phyloP scores from a whole-genome alignment of 495 filamentous ascomycete species.

The Penicillium daleae region DNA sequence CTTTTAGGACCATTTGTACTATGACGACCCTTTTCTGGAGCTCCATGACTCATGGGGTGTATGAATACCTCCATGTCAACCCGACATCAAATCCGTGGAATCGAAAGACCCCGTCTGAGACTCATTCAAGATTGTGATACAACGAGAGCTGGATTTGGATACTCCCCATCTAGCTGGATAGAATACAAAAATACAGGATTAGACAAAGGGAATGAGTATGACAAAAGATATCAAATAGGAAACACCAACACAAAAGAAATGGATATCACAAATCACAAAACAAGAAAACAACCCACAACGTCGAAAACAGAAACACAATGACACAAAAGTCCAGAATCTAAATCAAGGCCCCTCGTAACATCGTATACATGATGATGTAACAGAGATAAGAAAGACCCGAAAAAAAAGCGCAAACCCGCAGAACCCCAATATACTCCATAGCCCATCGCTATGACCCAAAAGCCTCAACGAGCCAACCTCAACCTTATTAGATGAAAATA shows the following conservation, averaged over 20 bases:
- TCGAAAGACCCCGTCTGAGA: too few relatives aligned
- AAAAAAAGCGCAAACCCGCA: background rate
- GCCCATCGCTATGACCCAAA: background rate
- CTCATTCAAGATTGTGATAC: too few relatives aligned
- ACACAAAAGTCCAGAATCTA: background rate
- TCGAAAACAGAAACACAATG: background rate
- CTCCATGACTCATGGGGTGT: too few relatives aligned
- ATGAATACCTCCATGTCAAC: too few relatives aligned
- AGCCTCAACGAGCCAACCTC: too few relatives aligned
- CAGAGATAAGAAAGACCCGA: background rate
- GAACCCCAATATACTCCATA: background rate
- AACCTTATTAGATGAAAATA: too few relatives aligned
- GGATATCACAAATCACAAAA: background rate
- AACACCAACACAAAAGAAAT: slow-evolving; percentile 1
- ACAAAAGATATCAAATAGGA: background rate
- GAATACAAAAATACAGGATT: slow-evolving; percentile 16
- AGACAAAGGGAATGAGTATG: too few relatives aligned
- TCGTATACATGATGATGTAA: slow-evolving; percentile 2
- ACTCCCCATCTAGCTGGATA: background rate
- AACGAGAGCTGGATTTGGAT: too few relatives aligned
- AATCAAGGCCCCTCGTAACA: background rate
- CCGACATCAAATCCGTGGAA: too few relatives aligned
- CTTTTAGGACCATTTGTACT: too few relatives aligned
- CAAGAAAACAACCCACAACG: background rate
- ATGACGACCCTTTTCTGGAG: too few relatives aligned